Evolutionary conservation across 2,329 filamentous ascomycete species (phyloP), one percentile per base, ranked within the genome.

Genomic region (Arachnomyces sp.): DNA sequence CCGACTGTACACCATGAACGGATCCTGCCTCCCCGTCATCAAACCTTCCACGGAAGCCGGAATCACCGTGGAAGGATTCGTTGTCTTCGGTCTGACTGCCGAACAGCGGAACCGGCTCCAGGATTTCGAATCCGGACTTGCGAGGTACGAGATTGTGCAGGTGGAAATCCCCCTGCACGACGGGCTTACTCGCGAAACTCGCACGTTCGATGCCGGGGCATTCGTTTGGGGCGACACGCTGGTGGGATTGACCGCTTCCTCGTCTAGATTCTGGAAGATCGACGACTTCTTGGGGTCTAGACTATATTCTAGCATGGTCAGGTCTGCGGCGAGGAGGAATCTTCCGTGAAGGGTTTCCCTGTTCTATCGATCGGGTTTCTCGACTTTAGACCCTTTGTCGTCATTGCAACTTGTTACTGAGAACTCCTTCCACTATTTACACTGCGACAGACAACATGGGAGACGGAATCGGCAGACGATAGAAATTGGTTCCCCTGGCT

Each of bases 51-150:
- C 28, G 1, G 39, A 55, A 13, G 44, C 46, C 4, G 7, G 15
- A 8, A 41, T 45, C 9, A 14, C 32, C 1, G 53, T 59, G 3
- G 48, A 58, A 13, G 57, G 57, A 5, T 46, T 60, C 36, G 43
- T 57, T 3, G 41, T 60, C 13, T 56, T 59, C 33, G 49, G 44
- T 9, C 42, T 60, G 31, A 37, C 50, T 17, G 33, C 44, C 12
- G 35, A 50, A 6, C 52, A 58, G 11, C 47, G 53, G 11, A 51
- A 49, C 31, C 31, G 35, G 13, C 50, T 60, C 28, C 51, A 53
- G 29, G 43, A 55, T 12, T 31, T 53, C 16, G 55, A 59, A 38
- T 32, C 41, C 7, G 49, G 51, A 3, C 43, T 51, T 6, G 46
- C 38, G 35, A 45, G 39, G 2, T 18, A 54, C 14, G 39, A 46